These are phyloP conservation scores for Flaveria ramosissima DNA, from an alignment of 129 eudicot genomes.

Conservation along the genomic window DNA sequence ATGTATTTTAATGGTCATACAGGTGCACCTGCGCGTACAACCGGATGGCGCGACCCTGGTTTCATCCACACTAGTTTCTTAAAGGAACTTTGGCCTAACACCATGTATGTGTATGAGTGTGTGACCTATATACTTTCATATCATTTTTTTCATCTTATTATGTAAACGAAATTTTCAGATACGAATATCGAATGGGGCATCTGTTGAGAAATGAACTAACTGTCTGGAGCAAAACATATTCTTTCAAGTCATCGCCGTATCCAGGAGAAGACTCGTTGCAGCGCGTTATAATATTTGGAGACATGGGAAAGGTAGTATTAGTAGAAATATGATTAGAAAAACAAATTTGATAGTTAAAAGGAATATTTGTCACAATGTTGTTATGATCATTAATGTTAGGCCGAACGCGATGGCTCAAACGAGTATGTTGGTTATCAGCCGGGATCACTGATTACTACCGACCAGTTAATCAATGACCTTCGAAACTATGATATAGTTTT, in stretches of 20 bases:
- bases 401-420: conserved; percentile 55
- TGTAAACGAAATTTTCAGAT: conserved; percentile 33
- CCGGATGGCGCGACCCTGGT: conserved; percentile 64
- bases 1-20: neutral
- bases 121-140: no score
- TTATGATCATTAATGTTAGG: conserved; percentile 32
- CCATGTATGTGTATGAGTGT: conserved; percentile 10
- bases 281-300: conserved; percentile 57
- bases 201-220: conserved; percentile 40
- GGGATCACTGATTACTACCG: conserved; percentile 51
- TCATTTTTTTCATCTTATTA: neutral
- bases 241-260: conserved; percentile 62
- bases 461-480: conserved; percentile 39
- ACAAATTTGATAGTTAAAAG: no score
- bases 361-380: no score
- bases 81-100: conserved; percentile 54
- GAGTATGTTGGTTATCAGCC: conserved; percentile 49
- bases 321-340: neutral
- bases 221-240: conserved; percentile 52
- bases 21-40: conserved; percentile 52
- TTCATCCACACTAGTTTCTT: conserved; percentile 46
- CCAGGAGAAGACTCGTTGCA: conserved; percentile 66
- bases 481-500: conserved; percentile 52
- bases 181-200: conserved; percentile 63
- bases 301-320: conserved; percentile 60